Conservation (phyloP, 2,329 filamentous ascomycete species). For the Teratosphaeria zuluensis region DNA sequence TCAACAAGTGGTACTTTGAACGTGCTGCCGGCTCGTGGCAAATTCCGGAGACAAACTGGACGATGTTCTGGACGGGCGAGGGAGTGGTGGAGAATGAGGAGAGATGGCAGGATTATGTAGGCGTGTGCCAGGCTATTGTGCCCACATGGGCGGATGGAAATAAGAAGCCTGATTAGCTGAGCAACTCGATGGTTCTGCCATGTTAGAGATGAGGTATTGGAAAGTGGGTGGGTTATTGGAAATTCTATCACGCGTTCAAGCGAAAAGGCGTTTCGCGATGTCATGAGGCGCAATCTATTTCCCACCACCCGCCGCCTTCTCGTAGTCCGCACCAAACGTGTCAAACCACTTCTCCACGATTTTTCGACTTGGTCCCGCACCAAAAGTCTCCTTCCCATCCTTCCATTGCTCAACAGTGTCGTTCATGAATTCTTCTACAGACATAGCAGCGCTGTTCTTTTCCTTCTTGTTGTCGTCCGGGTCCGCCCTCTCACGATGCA, state of each 20-base stretch:
- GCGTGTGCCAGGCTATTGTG: conserved; percentile 37
- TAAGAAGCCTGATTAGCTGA: conserved; percentile 22
- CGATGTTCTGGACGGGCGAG: conserved; percentile 91
- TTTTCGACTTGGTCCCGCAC: conserved; percentile 34
- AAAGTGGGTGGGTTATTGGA: neutral
- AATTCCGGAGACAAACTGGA: conserved; percentile 74
- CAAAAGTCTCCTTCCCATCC: conserved; percentile 40
- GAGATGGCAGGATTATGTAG: conserved; percentile 41
- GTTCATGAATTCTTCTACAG: conserved; percentile 46
- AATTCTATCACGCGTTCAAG: neutral
- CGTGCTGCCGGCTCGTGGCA: conserved; percentile 75
- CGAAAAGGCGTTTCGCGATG: neutral
- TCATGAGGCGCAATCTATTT: too few relatives aligned
- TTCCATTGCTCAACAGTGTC: conserved; percentile 38
- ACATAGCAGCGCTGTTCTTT: conserved; percentile 39
- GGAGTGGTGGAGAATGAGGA: conserved; percentile 40
- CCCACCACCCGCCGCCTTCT: conserved; percentile 1
- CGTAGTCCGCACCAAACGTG: conserved; percentile 18
- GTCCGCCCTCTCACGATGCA: conserved; percentile 47
- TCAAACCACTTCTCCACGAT: conserved; percentile 39
- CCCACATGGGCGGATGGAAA: conserved; percentile 39
- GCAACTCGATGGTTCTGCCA: neutral
- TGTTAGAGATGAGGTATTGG: neutral
- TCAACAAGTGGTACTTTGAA: conserved; percentile 99
- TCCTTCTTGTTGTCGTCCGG: conserved; percentile 52